These are phyloP conservation scores for Diaporthe aspalathi DNA, from an alignment of 2,329 filamentous ascomycete species.

Conservation along the genomic window DNA sequence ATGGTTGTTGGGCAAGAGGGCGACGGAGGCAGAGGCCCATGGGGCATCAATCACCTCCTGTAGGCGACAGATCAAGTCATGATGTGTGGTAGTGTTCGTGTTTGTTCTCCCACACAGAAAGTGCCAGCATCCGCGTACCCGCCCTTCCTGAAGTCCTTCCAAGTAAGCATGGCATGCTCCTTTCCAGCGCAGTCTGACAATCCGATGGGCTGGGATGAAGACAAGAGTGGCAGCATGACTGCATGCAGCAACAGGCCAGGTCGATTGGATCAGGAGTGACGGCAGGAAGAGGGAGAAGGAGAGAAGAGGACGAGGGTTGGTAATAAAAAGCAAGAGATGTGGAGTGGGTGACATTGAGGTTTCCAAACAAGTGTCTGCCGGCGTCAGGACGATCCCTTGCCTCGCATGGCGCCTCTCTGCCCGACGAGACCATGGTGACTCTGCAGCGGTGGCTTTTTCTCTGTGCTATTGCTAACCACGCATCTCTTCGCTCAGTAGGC, in stretches of 20 bases:
- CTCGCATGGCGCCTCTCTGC: conserved; percentile 11
- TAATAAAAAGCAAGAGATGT: background rate
- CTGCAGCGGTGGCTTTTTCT: background rate
- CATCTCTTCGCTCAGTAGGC: too few relatives aligned
- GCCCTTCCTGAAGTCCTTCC: too few relatives aligned
- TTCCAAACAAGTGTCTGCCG: conserved; percentile 4
- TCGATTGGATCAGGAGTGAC: conserved; percentile 11
- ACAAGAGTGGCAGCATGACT: conserved; percentile 6
- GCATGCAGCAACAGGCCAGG: background rate
- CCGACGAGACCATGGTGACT: background rate
- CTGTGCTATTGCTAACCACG: background rate
- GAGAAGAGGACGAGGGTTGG: background rate
- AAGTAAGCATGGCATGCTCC: background rate
- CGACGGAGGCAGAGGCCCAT: too few relatives aligned
- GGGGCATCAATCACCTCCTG: too few relatives aligned
- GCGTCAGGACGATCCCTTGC: conserved; percentile 25
- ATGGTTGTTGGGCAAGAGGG: background rate
- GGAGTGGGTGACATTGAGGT: background rate
- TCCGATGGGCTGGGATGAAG: background rate
- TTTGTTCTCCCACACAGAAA: background rate
- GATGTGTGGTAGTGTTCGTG: too few relatives aligned
- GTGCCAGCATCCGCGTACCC: background rate
- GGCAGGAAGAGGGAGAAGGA: too few relatives aligned
- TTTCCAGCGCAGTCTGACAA: background rate
- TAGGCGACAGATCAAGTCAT: background rate